Evolutionary conservation across 306 rosid genomes (phyloP).

Genomic region (Erythrophleum fordii): DNA sequence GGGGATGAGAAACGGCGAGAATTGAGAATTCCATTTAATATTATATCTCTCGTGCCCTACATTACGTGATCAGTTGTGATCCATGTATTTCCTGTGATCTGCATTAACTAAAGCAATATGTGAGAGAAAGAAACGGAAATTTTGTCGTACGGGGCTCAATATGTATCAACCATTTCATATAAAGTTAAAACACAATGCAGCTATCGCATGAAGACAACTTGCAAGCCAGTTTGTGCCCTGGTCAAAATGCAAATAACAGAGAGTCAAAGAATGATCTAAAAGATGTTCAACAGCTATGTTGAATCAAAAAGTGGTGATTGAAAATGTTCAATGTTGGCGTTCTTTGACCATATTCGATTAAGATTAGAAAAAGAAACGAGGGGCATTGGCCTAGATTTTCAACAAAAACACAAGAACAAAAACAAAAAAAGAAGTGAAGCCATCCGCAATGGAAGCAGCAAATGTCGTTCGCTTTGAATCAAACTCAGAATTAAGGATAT

Average conservation of each 20-base stretch:
- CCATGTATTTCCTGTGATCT: not conserved
- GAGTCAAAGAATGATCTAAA: too few relatives aligned
- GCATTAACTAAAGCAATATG: not conserved
- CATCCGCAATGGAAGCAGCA: not conserved
- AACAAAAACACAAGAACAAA: not conserved
- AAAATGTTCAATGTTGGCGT: not conserved
- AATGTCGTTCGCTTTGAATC: too few relatives aligned
- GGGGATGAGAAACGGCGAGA: too few relatives aligned
- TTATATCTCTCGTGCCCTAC: too few relatives aligned
- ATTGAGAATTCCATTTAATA: too few relatives aligned
- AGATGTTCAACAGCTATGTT: not conserved
- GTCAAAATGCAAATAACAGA: too few relatives aligned
- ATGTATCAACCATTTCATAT: too few relatives aligned
- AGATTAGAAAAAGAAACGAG: not conserved
- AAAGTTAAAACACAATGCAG: too few relatives aligned
- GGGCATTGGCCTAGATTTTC: not conserved
- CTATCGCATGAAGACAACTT: too few relatives aligned
- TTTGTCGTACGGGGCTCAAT: not conserved
- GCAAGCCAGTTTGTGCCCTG: too few relatives aligned
- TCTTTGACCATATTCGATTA: not conserved
- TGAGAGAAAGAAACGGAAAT: not conserved
- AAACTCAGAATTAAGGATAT: not conserved
- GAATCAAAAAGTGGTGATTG: not conserved
- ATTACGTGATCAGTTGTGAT: too few relatives aligned
- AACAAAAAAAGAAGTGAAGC: too few relatives aligned